Percentiles rank a stretch among this genome's conserved stretches.
Conservation (phyloP, 1,284 basidiomycete genomes). For the Cutaneotrichosporon dermatis region DNA sequence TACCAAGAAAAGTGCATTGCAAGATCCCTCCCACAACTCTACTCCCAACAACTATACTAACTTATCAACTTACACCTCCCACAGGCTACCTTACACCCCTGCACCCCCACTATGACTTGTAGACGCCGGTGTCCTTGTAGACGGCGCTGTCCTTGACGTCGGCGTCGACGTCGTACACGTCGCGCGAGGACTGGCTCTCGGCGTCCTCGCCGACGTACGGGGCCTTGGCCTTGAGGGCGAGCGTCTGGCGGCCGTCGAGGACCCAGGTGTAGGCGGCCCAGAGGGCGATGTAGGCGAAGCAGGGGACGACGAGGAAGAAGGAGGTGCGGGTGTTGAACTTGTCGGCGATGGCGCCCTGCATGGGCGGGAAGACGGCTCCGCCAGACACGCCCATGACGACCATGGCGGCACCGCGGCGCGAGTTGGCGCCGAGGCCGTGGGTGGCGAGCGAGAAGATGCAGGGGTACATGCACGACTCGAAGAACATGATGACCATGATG, state of each 20-base stretch:
- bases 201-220: not conserved
- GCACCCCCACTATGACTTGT: no score
- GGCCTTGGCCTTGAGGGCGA: not conserved
- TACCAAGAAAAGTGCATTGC: no score
- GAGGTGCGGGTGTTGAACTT: constrained; percentile 39
- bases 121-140: no score
- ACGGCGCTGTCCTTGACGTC: no score
- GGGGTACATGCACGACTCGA: constrained; percentile 61
- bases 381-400: constrained; percentile 66
- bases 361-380: constrained; percentile 69
- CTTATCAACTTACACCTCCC: no score
- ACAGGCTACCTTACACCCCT: no score
- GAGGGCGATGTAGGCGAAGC: constrained; percentile 44
- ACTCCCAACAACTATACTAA: no score
- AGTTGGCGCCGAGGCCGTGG: constrained; percentile 63
- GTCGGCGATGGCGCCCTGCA: constrained; percentile 66
- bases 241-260: constrained; percentile 36
- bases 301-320: constrained; percentile 46
- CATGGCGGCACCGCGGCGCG: constrained; percentile 64
- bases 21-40: no score
- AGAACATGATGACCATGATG: constrained; percentile 69
- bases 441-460: constrained; percentile 61
- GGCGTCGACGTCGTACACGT: no score
- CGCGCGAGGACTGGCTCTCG: not conserved
- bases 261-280: constrained; percentile 46